Evolutionary conservation across 83 land plant species (phyloP), one percentile per base, ranked within the genome.

Genomic region (Picea engelmannii): DNA sequence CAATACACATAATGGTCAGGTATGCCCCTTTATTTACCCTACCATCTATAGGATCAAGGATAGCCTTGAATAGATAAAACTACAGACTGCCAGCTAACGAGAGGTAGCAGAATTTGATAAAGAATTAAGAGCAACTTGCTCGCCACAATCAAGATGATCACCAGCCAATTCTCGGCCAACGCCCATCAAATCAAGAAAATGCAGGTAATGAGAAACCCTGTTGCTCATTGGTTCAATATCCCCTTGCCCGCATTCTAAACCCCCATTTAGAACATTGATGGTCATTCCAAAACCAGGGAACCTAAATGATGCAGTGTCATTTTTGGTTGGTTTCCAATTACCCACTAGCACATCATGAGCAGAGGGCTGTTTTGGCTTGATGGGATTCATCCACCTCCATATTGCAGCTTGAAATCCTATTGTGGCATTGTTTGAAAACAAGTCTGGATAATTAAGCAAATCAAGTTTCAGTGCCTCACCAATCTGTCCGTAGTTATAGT

Each of bases 351-450:
- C 90, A 18, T 94, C 90, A 60, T 96, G 98, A 6, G 95, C 89
- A 13, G 97, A 92, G 15, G 98, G 97, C 80, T 88, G 95, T 27
- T 85, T 82, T 83, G 88, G 84, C 86, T 91, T 92, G 66, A 81
- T 81, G 2, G 98, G 95, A 47, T 85, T 94, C 95, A 94, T 91
- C 98, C 98, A 96, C 81, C 76, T 82, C 91, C 88, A 92, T 17
- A 96, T 92, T 61, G 96, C 96, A 61, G 96, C 84, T 82, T 87
- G 93, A 83, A 92, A 94, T 42, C 95, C 96, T 27, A 92, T n/a
- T 20, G 96, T 88, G 7, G 96, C 96, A 78, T 94, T 94, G 44
- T 92, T 80, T 59, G 88, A 86, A 24, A 94, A 42, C 75, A 84
- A 83, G 35, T 92, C 96, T 70, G 96, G 95, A 62, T 90, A 85